Evolutionary conservation across 2,329 filamentous ascomycete genomes (phyloP), one percentile per base, ranked within the genome.

Genomic region (Penicillium hordei): DNA sequence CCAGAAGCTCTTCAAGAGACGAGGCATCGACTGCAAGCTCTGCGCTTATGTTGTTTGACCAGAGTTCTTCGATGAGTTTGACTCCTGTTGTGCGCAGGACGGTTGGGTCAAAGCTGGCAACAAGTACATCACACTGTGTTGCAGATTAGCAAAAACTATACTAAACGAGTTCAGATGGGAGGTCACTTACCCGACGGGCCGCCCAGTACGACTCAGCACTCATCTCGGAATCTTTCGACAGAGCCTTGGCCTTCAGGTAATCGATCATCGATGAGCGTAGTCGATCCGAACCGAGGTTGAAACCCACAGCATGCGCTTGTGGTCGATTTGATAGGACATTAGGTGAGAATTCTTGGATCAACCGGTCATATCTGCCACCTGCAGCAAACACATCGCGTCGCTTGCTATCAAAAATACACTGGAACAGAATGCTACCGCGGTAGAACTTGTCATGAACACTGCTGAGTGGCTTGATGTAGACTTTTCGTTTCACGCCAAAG

Each of bases 401-500:
- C 60, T 88, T 84, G 71, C 91, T 95, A 71, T 97, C 93, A 62
- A 93, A 91, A 2, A 97, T 78, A 68, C 92, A 97, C 60, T 95
- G 90, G 71, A 99, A 97, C 43, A 97, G 80, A 29, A 97, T 81
- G 8, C 93, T 93, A 1, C 89, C 89, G 19, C 85, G 81, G 73
- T 94, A 99, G 71, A 97, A 97, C 56, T 88, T 89, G 70, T 97
- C 93, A 69, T 96, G 96, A 68, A 95, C 85, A 72, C 90, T 95
- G 70, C 88, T 90, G 7, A 99, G 81, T 0, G 93, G 93, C 62
- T 87, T 90, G 65, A 97, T 82, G 68, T 93, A 95, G 29, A 96
- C 81, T 70, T 93, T 94, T 48, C 86, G 87, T 54, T 82, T 82
- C 1, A 97, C 82, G 0, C 86, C 86, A 60, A 96, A 87, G 2